Base-by-base conservation (phyloP, 176 grass and related monocot genomes). In the Raddia guianensis region DNA sequence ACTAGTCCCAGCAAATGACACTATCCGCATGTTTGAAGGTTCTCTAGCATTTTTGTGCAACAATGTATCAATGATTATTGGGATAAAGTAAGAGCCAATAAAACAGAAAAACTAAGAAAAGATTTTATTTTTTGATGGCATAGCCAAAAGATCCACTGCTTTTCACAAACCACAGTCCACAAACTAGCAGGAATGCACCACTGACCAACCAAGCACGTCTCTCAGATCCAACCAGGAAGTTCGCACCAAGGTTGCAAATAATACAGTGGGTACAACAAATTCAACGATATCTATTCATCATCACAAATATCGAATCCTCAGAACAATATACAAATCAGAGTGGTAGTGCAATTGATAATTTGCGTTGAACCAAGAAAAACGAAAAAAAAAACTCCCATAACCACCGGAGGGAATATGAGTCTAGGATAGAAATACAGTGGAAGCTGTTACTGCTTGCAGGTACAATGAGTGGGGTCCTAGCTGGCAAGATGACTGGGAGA, bases 401-500 rank as follows among this genome's bases (percentile, higher is more conserved):
- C 60, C 45, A 21, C 73, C 3, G 49, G 35, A 19, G 32, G 73
- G 50, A 83, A 82, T 10, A 18, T 8, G 21, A 44, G 32, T 67
- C 42, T 74, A 58, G 18, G 51, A 58, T 74, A 58, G 18, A 58
- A 58, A 50, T 78, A 74, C 34, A 59, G 11, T 32, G 9, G 15
- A 74, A 53, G 15, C 8, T 34, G 45, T 46, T 72, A 52, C 51
- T 44, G 27, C 73, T 65, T 60, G 40, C 57, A 54, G 35, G 15
- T 7, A 53, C 32, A 20, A 77, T 14, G 11, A 6, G 51, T 1
- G 0, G 43, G 5, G 4, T 63, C 61, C 87, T 87, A 99, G 82
- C 90, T 65, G 11, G 84, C 87, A 13, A 99, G 90, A 73, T 99
- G 85, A 74, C 88, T 88, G 1, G 93, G 93, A 7, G 87, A 99